Conservation (phyloP, 2,329 filamentous ascomycete genomes). For the Ophiognomonia clavigignenti-juglandacearum region DNA sequence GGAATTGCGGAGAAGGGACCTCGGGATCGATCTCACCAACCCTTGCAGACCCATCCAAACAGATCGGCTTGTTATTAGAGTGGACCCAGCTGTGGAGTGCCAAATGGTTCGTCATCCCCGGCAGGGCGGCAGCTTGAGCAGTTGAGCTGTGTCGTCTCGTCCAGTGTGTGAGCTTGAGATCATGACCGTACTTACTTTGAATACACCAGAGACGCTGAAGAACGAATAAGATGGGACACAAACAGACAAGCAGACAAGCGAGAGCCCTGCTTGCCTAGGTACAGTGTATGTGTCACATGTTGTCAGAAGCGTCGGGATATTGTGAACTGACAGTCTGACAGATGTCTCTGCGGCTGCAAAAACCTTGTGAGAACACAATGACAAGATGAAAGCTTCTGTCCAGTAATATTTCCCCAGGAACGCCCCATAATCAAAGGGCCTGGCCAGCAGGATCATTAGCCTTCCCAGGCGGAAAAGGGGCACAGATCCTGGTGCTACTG, state of each 20-base stretch:
- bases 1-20: background rate
- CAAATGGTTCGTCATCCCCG: background rate
- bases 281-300: no score
- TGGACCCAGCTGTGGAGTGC: background rate
- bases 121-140: background rate
- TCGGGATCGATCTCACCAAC: background rate
- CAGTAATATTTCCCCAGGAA: no score
- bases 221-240: background rate
- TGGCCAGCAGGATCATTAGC: no score
- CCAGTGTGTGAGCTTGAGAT: background rate
- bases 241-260: no score
- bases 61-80: background rate
- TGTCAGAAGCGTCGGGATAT: no score
- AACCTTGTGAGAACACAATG: no score
- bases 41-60: background rate
- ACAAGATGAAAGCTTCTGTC: no score
- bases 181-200: background rate
- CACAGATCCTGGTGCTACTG: background rate
- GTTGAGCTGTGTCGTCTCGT: background rate
- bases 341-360: no score
- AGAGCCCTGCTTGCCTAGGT: no score
- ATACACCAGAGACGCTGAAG: background rate
- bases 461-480: background rate
- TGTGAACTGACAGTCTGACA: no score
- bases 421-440: no score